Evolutionary conservation across 345 rosid genomes (phyloP).

Genomic region (Populus deltoides): DNA sequence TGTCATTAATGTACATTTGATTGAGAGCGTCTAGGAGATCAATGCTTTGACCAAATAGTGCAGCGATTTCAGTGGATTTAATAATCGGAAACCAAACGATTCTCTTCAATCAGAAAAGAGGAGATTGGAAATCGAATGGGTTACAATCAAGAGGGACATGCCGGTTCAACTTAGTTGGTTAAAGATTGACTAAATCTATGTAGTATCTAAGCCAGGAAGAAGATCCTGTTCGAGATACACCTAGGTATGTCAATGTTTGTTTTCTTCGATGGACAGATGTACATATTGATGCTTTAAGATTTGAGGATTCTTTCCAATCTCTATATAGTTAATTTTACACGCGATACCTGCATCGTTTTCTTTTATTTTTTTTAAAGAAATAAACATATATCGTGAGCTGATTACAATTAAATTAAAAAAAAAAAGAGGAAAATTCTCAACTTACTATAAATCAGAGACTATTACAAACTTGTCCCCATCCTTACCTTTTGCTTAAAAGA

Average conservation of each 20-base stretch:
- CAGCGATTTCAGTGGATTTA: not conserved
- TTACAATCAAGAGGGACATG: not conserved
- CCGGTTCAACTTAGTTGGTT: not conserved
- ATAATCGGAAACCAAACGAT: not conserved
- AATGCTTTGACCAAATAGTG: not conserved
- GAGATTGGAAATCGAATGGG: not conserved
- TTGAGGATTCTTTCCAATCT: not conserved
- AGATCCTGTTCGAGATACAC: not conserved
- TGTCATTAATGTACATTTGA: not conserved
- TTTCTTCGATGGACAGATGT: no score
- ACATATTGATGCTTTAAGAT: not conserved
- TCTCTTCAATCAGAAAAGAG: not conserved
- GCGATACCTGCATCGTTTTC: no score
- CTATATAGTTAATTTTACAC: no score
- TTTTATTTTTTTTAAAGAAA: no score
- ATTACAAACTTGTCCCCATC: no score
- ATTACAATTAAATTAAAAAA: no score
- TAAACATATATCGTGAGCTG: no score
- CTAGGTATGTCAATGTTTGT: not conserved
- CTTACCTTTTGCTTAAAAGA: no score
- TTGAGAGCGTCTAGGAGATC: not conserved
- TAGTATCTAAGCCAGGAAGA: conserved; percentile 9
- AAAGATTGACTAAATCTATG: conserved; percentile 16
- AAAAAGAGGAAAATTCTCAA: no score
- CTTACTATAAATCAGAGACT: no score